Conservation (phyloP, 352 stramenopile species). For the Globisporangium splendens region DNA sequence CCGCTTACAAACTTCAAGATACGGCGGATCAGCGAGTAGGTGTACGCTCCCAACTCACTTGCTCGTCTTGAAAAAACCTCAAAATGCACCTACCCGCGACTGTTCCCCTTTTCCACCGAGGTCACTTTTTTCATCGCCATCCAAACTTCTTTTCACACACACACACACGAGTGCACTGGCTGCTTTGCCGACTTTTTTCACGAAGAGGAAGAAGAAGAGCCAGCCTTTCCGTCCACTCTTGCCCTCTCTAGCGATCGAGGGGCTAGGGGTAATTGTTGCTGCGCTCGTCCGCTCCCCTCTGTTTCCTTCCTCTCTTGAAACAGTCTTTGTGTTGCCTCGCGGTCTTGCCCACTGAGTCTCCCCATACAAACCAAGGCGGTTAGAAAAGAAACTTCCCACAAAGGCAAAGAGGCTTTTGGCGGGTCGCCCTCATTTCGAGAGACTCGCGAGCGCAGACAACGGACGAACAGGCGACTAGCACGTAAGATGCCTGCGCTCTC, state of each 20-base stretch:
- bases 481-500: slow-evolving; percentile 1
- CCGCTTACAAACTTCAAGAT: too few relatives aligned
- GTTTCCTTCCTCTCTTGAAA: neutral
- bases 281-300: neutral
- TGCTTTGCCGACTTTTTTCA: neutral
- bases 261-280: too few relatives aligned
- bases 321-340: neutral
- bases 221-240: neutral
- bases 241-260: too few relatives aligned
- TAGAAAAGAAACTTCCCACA: neutral
- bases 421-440: slow-evolving; percentile 21
- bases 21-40: too few relatives aligned
- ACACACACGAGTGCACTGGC: slow-evolving; percentile 9
- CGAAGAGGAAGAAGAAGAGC: neutral
- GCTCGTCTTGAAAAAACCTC: too few relatives aligned
- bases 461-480: slow-evolving; percentile 7
- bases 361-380: too few relatives aligned
- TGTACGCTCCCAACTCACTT: too few relatives aligned
- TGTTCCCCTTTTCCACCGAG: too few relatives aligned
- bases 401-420: neutral
- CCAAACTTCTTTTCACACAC: neutral
- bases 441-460: slow-evolving; percentile 32
- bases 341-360: too few relatives aligned
- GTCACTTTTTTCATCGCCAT: neutral
- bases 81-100: too few relatives aligned